Percentiles rank a stretch among this genome's conserved stretches.
These are phyloP conservation scores for Pseudomassariella vexata DNA, from an alignment of 2,329 filamentous ascomycete species.

Conservation along the genomic window DNA sequence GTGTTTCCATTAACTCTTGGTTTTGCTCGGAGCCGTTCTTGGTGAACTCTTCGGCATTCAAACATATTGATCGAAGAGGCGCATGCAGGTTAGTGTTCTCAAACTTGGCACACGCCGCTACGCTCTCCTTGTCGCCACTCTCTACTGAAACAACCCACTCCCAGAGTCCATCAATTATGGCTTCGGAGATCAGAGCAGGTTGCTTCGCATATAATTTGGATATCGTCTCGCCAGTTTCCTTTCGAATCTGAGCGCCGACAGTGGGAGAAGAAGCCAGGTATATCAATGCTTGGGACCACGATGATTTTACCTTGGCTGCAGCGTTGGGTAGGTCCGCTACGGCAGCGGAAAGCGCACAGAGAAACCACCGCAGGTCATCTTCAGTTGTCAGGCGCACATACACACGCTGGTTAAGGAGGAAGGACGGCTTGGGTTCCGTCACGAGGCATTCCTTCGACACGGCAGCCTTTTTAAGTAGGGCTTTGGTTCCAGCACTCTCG, in stretches of 20 bases:
- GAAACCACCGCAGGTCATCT: constrained; percentile 75
- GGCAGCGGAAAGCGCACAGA: constrained; percentile 61
- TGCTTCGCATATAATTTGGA: constrained; percentile 58
- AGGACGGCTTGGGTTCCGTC: constrained; percentile 76
- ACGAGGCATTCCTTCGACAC: constrained; percentile 61
- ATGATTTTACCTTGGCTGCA: constrained; percentile 46
- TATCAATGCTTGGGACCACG: constrained; percentile 84
- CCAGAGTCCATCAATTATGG: constrained; percentile 72
- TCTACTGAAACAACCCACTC: constrained; percentile 66
- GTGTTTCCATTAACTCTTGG: constrained; percentile 50
- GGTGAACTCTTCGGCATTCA: constrained; percentile 44
- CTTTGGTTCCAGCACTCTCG: constrained; percentile 41
- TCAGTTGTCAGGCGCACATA: constrained; percentile 72
- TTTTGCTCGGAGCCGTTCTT: constrained; percentile 36
- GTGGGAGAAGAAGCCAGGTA: constrained; percentile 63
- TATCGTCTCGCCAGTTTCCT: constrained; percentile 56
- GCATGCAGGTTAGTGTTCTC: constrained; percentile 59
- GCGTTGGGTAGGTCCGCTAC: constrained; percentile 48
- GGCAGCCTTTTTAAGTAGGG: constrained; percentile 53
- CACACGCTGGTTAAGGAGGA: constrained; percentile 76
- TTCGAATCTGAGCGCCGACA: constrained; percentile 57
- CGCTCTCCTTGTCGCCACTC: constrained; percentile 70
- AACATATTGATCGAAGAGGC: constrained; percentile 58
- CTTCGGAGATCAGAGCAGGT: constrained; percentile 51
- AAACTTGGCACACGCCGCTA: constrained; percentile 59